Conservation (phyloP, 2,329 filamentous ascomycete genomes). For the Claviceps digitariae region DNA sequence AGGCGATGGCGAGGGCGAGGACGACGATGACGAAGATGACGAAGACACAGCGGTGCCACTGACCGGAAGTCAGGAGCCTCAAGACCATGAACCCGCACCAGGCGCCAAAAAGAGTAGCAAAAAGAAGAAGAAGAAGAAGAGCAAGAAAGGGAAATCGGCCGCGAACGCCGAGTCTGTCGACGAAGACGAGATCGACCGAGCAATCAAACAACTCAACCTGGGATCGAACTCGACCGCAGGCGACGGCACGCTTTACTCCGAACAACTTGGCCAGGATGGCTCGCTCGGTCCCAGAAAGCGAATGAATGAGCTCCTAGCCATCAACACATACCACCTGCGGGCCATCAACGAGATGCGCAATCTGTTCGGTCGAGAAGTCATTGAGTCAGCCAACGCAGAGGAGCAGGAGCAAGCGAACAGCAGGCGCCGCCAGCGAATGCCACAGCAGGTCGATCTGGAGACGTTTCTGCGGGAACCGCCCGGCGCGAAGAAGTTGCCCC, state of each 20-base stretch:
- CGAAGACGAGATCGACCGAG: slow-evolving; percentile 43
- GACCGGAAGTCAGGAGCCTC: slow-evolving; percentile 7
- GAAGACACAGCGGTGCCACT: slow-evolving; percentile 14
- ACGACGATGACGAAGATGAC: slow-evolving; percentile 12
- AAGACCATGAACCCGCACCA: slow-evolving; percentile 12
- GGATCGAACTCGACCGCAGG: not conserved
- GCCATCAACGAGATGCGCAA: slow-evolving; percentile 80
- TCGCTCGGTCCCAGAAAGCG: slow-evolving; percentile 4
- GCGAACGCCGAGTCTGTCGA: slow-evolving; percentile 13
- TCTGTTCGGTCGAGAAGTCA: slow-evolving; percentile 43
- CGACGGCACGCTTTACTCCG: not conserved
- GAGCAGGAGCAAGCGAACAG: slow-evolving; percentile 20
- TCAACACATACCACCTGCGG: slow-evolving; percentile 60
- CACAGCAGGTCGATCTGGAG: slow-evolving; percentile 43
- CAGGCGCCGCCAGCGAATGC: slow-evolving; percentile 19
- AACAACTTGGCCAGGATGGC: slow-evolving; percentile 8
- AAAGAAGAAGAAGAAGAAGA: slow-evolving; percentile 25
- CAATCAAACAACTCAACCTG: slow-evolving; percentile 30
- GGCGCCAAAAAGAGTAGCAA: slow-evolving; percentile 21
- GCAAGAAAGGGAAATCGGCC: slow-evolving; percentile 16
- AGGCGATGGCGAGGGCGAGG: slow-evolving; percentile 21
- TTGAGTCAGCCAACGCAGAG: slow-evolving; percentile 37
- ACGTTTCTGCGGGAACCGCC: slow-evolving; percentile 40
- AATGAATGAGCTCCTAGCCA: slow-evolving; percentile 30
- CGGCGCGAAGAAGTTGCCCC: slow-evolving; percentile 47